Conservation (phyloP, 441 rosid genomes). For the Erodium texanum region DNA sequence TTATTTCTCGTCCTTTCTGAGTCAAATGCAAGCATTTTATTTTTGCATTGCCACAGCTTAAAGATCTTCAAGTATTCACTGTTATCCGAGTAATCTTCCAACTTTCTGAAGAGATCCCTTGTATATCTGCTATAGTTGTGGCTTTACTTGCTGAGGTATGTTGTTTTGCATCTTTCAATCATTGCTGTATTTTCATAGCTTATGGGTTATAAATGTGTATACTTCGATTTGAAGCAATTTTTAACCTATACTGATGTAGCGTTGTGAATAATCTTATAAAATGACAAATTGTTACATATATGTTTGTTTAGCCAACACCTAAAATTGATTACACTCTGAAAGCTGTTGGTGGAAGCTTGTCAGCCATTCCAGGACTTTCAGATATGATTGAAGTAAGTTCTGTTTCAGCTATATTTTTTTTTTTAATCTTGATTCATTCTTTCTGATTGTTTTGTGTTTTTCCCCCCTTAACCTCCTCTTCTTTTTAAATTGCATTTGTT, state of each 20-base stretch:
- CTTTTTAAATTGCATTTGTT: conserved; percentile 13
- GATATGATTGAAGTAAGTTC: conserved; percentile 90
- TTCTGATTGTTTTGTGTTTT: neutral
- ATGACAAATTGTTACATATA: conserved; percentile 17
- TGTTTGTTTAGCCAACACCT: conserved; percentile 70
- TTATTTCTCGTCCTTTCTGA: neutral
- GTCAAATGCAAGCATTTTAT: neutral
- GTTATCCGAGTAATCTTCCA: conserved; percentile 87
- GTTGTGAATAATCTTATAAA: neutral
- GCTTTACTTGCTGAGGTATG: conserved; percentile 89
- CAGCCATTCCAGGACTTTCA: conserved; percentile 88
- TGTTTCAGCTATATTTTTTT: neutral
- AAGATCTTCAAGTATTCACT: conserved; percentile 93
- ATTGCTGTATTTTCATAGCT: neutral
- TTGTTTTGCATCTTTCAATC: neutral
- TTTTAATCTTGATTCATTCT: neutral
- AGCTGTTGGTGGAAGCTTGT: conserved; percentile 96
- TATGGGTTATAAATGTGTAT: neutral
- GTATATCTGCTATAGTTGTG: conserved; percentile 90
- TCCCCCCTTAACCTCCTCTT: neutral
- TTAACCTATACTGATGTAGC: neutral
- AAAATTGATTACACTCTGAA: conserved; percentile 84
- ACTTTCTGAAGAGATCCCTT: conserved; percentile 94
- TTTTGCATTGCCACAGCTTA: conserved; percentile 47
- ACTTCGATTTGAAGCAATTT: neutral